Evolutionary conservation across 208 protist species (phyloP).

Genomic region (Leishmania gerbilli): DNA sequence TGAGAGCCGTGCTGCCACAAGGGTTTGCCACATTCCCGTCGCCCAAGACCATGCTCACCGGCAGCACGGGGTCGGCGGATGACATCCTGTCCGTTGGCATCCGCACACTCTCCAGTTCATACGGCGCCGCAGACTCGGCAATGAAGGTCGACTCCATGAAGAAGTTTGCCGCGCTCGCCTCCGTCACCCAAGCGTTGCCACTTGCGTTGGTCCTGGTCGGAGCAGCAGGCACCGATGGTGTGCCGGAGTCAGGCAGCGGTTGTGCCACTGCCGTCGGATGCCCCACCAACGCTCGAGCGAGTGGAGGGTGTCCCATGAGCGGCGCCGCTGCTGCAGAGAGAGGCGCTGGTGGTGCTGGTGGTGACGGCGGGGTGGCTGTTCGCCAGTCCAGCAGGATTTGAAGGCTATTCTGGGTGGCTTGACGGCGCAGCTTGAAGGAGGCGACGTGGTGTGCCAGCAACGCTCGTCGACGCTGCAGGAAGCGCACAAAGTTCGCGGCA

Average conservation of each 20-base stretch:
- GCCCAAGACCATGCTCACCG: neutral
- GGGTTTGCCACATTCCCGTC: neutral
- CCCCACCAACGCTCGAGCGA: neutral
- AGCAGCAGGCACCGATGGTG: neutral
- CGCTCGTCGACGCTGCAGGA: neutral
- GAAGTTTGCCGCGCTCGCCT: slow-evolving; percentile 28
- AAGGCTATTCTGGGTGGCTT: slow-evolving; percentile 16
- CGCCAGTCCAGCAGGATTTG: slow-evolving; percentile 32
- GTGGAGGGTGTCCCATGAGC: neutral
- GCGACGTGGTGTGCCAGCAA: slow-evolving; percentile 12
- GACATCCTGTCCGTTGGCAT: neutral
- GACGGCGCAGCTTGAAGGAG: slow-evolving; percentile 18
- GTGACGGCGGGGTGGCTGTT: neutral
- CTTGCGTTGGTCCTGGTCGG: too few relatives aligned
- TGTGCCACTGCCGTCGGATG: neutral
- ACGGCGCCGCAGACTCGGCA: slow-evolving; percentile 23
- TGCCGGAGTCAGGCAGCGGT: neutral
- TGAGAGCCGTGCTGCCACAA: neutral
- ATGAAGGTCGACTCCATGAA: slow-evolving; percentile 37
- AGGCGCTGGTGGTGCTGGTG: neutral
- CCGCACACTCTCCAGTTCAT: slow-evolving; percentile 12
- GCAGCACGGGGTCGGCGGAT: neutral
- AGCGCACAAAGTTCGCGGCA: neutral
- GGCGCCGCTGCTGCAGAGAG: neutral
- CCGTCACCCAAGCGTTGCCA: slow-evolving; percentile 16